Conservation (phyloP, 345 rosid species). For the Citrus unshiu region DNA sequence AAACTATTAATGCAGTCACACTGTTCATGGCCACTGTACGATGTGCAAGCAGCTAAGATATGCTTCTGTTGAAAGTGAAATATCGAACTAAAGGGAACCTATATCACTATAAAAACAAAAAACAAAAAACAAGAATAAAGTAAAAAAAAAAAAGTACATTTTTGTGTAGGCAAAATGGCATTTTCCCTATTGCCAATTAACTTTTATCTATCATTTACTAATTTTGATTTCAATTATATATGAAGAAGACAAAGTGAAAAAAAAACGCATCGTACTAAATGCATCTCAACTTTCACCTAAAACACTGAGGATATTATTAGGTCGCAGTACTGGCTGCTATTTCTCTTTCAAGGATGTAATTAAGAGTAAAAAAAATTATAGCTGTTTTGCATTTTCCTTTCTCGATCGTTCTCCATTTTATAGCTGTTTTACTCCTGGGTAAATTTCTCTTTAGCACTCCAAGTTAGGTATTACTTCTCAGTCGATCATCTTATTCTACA, state of each 20-base stretch:
- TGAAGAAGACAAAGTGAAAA: conserved; percentile 10
- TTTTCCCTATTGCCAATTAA: neutral
- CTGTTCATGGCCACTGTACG: neutral
- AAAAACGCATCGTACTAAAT: neutral
- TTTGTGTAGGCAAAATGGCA: neutral
- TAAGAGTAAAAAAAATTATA: neutral
- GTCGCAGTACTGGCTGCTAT: neutral
- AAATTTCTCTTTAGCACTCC: neutral
- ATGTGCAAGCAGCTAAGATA: neutral
- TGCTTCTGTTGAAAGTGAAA: neutral
- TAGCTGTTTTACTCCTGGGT: neutral
- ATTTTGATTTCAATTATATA: no score
- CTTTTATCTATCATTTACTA: neutral
- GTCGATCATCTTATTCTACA: neutral
- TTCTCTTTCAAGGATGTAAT: neutral
- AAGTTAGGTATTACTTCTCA: neutral
- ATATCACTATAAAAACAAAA: neutral
- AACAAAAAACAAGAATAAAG: no score
- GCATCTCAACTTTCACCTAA: conserved; percentile 1
- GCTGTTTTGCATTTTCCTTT: neutral
- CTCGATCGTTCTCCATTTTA: neutral
- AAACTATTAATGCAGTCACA: neutral
- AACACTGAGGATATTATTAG: neutral
- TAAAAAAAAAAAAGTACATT: neutral
- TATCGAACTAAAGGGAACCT: neutral